Evolutionary conservation across 106 monocot genomes (phyloP), one percentile per base, ranked within the genome.

Genomic region (Phalaenopsis aphrodite): DNA sequence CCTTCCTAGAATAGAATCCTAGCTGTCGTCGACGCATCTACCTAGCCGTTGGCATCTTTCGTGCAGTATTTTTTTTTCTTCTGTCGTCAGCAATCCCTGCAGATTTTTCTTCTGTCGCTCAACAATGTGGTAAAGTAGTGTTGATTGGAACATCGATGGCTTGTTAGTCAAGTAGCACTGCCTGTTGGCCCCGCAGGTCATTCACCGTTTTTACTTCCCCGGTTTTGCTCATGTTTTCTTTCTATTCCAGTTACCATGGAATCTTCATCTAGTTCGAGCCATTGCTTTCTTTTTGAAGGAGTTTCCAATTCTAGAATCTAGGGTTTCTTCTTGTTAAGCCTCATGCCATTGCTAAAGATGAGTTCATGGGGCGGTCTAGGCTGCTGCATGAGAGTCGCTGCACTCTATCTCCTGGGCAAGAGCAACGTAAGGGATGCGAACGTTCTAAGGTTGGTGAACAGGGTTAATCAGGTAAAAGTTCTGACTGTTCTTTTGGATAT

Each of bases 371-470:
- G 90, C 14, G 96, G 96, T 10, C 19, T 96, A 21, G 90, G 92
- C 12, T 96, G 96, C 86, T 94, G 96, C 61, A 49, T 92, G 56
- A 92, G 96, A 46, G 96, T 92, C 0, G 90, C 92, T 47, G 96
- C 94, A 45, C 90, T 96, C 15, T 96, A 92, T 76, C 87, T 96
- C 15, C 79, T 96, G 36, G 96, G 96, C 36, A 88, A 92, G 80
- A 94, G 80, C 78, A 92, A 92, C 55, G 94, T 93, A 48, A 91
- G 97, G 82, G 97, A 94, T 78, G 97, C 90, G 0, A 92, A 94
- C 49, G 79, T 85, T 80, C 92, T 97, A 12, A 80, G 67, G 41
- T 94, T 92, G 21, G 91, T 94, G 48, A 83, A 87, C 41, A 90
- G 86, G 83, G 94, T 94, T 76, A 77, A 81, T 43, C 92, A 90